Base-by-base conservation (phyloP, 2,329 filamentous ascomycete genomes). In the Paracamarosporium sp. region DNA sequence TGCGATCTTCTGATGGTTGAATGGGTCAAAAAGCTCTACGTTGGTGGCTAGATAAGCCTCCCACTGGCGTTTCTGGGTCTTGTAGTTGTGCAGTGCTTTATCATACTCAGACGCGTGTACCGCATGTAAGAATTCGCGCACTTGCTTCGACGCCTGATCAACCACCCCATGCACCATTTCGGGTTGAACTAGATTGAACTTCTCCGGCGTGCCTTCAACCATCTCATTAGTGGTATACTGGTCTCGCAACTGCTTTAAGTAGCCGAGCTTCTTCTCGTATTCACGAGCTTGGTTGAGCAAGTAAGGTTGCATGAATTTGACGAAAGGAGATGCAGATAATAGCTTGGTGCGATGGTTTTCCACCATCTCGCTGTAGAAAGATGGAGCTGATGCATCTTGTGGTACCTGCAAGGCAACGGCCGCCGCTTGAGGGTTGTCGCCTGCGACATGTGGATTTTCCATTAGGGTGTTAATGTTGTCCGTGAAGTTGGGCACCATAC, bases 41-140 rank as follows among this genome's bases (percentile, higher is more conserved):
- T 95, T 96, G 13, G 92, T 92, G 50, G 94, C 88, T 22, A 97
- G 89, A 69, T 97, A 97, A 27, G 92, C 91, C 73, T 99, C 95
- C 95, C 95, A 99, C 66, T 97, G 93, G 28, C 92, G 87, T 55
- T 93, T 97, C 73, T 98, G 94, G 0, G 92, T 97, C 74, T 93
- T 87, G 72, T 98, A 99, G 67, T 93, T 93, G 77, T 97, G 92
- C 31, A 96, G 80, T 1, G 94, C 93, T 76, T 95, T 96, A 74
- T 99, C 93, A 68, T 98, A 97, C 75, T 99, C 95, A 1, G 93
- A 93, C 72, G 97, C 92, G 75, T 98, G 93, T 12, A 97, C 93
- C 22, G 95, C 95, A 73, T 95, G 93, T 6, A 99, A 80, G 47
- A 98, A 92, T 68, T 98, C 94, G 80, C 93, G 93, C 30, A 97